Evolutionary conservation across 2,329 filamentous ascomycete species (phyloP), one percentile per base, ranked within the genome.

Genomic region (Fusarium nygamai): DNA sequence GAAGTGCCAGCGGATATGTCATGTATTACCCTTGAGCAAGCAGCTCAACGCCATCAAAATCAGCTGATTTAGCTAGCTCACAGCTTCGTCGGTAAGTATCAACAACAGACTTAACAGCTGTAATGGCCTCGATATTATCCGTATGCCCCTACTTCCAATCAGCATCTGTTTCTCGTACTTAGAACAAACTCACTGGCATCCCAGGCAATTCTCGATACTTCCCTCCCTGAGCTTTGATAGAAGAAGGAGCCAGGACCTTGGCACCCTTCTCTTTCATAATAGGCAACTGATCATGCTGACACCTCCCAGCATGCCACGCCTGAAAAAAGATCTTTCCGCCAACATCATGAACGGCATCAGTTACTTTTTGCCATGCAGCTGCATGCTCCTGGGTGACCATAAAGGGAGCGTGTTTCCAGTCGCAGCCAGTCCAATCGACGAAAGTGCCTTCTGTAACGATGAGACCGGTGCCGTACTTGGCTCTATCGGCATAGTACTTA

Each of bases 261-360:
- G 36, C 44, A 5, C 24, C 34, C 3, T 46, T 41, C 2, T 48
- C 39, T 13, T 63, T 59, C 53, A 70, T 50, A 3, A 63, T 29
- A 6, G 58, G 64, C 41, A 70, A 46, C 22, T 53, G 16, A 19
- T 70, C 64, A 27, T 70, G 58, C 29, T 70, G 67, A 34, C 58
- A 63, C 4, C 67, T 36, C 5, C 67, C 67, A 20, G 64, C 41
- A 39, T 70, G 67, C 67, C 64, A 70, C 6, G 64, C 51, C n/a
- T 70, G 67, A 7, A 68, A 70, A 5, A 68, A 58, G 38, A 70
- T 70, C 9, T 50, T 67, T 0, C 64, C 58, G 2, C 64, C 22
- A 10, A 6, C 46, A 0, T 50, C 44, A 16, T 70, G 67, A 0
- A 67, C n/a, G 0, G 64, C 51, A 4, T 64, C 50, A 3, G 47